Percentiles rank a stretch among this genome's conserved stretches.
These are phyloP conservation scores for Neonectria coccinea DNA, from an alignment of 2,329 filamentous ascomycete species.

Conservation along the genomic window DNA sequence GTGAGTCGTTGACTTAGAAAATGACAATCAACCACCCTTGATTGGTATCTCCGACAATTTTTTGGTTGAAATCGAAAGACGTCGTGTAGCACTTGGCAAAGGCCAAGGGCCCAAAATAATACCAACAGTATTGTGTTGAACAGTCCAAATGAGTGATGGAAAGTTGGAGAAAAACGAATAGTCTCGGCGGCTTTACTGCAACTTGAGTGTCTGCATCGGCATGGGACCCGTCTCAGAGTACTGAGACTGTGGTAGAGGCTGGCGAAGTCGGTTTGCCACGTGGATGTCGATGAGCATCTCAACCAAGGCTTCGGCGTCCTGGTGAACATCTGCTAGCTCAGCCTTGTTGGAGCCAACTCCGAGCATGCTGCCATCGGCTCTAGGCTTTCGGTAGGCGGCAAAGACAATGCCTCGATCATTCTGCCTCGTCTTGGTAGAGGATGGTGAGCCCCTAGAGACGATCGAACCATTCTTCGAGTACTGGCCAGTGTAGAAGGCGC, in stretches of 20 bases:
- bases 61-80: conserved; percentile 29
- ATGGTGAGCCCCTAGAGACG: conserved; percentile 42
- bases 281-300: conserved; percentile 65
- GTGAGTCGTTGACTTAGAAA: conserved; percentile 38
- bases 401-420: conserved; percentile 67
- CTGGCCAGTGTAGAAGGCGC: conserved; percentile 63
- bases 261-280: conserved; percentile 52
- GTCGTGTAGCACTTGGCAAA: conserved; percentile 12
- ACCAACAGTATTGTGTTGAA: conserved; percentile 4
- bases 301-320: conserved; percentile 65
- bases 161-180: conserved; percentile 5
- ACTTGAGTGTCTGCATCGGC: conserved; percentile 44
- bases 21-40: conserved; percentile 36
- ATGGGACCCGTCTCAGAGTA: conserved; percentile 55
- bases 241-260: conserved; percentile 42
- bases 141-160: conserved; percentile 24
- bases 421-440: conserved; percentile 38
- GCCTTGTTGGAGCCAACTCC: conserved; percentile 50
- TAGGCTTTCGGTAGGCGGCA: conserved; percentile 65
- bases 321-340: conserved; percentile 60
- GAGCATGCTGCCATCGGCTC: conserved; percentile 51
- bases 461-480: conserved; percentile 46
- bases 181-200: conserved; percentile 2
- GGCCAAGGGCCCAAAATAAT: not conserved
- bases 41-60: conserved; percentile 48